These are phyloP conservation scores for Zygoascus sp. DNA, from an alignment of 1,139 yeast genomes.

Conservation along the genomic window DNA sequence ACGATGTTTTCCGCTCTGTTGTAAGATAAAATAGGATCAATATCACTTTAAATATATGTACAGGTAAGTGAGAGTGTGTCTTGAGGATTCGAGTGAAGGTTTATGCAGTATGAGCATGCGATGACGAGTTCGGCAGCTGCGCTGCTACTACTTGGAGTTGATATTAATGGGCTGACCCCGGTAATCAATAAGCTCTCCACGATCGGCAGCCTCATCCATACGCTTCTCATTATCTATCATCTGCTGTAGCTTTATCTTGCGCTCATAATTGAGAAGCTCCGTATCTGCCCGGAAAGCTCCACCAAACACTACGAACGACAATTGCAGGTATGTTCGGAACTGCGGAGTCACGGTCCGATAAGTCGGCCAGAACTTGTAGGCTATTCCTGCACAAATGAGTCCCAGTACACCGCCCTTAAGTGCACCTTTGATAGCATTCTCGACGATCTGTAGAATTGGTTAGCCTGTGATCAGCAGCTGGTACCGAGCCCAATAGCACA, in stretches of 20 bases:
- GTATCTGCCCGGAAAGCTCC: constrained; percentile 30
- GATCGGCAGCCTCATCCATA: constrained; percentile 28
- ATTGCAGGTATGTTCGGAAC: constrained; percentile 29
- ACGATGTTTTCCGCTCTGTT: too few species aligned
- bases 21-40: not conserved
- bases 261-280: constrained; percentile 26
- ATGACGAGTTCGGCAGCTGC: too few species aligned
- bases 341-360: constrained; percentile 28
- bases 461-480: not conserved
- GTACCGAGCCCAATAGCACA: too few species aligned
- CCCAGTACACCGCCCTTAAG: constrained; percentile 28
- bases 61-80: too few species aligned
- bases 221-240: constrained; percentile 18
- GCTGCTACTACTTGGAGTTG: not conserved
- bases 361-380: constrained; percentile 27
- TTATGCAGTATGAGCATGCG: too few species aligned
- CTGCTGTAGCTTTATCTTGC: constrained; percentile 24
- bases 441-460: constrained; percentile 22
- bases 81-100: not conserved
- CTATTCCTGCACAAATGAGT: constrained; percentile 24
- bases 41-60: not conserved
- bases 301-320: constrained; percentile 28
- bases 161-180: not conserved
- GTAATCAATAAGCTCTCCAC: constrained; percentile 19
- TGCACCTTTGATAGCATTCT: constrained; percentile 27